These are phyloP conservation scores for Microbotryomycetes sp. DNA, from an alignment of 1,284 basidiomycete genomes.

Conservation along the genomic window DNA sequence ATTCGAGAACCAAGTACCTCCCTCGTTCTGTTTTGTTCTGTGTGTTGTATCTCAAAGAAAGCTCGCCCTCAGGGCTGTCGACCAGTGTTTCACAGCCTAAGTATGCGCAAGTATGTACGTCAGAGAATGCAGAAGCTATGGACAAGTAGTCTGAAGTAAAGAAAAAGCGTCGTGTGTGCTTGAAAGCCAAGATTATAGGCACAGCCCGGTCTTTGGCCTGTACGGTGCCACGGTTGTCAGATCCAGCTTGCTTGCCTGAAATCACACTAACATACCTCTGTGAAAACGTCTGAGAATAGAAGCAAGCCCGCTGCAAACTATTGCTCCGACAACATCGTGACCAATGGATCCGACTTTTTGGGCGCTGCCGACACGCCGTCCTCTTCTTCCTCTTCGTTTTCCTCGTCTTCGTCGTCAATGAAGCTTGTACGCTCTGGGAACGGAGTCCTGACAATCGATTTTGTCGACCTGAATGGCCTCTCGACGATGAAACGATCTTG, in stretches of 20 bases:
- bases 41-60: not conserved
- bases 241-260: too few relatives aligned
- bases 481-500: not conserved
- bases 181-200: too few relatives aligned
- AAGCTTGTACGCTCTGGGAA: not conserved
- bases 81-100: not conserved
- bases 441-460: conserved; percentile 10
- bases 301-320: too few relatives aligned
- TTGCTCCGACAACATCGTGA: too few relatives aligned
- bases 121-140: not conserved
- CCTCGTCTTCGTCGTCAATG: not conserved
- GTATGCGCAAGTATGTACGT: not conserved
- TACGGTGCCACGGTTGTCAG: not conserved
- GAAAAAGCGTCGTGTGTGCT: too few relatives aligned
- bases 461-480: not conserved
- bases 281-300: too few relatives aligned
- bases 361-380: too few relatives aligned
- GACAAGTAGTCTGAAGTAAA: not conserved
- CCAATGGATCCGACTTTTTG: too few relatives aligned
- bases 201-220: not conserved
- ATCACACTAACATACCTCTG: too few relatives aligned
- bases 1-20: not conserved
- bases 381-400: not conserved
- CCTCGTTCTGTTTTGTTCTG: not conserved
- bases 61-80: not conserved